Evolutionary conservation across 805 yeast genomes (phyloP), one percentile per base, ranked within the genome.

Genomic region (Ogataea ramenticola): DNA sequence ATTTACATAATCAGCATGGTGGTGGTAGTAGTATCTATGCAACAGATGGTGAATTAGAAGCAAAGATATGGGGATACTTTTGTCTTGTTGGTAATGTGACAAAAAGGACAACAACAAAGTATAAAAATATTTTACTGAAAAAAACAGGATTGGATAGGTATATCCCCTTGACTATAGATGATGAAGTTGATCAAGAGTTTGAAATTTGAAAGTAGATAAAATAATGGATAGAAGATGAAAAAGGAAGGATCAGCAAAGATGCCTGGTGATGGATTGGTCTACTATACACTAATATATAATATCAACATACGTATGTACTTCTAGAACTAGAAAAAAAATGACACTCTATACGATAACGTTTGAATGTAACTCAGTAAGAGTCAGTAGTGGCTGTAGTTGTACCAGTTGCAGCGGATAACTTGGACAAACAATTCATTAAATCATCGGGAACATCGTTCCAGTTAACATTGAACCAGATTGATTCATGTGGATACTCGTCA

Each of bases 361-460:
- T n/a, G n/a, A n/a, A n/a, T n/a, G n/a, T n/a, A n/a, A n/a, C n/a
- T n/a, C n/a, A n/a, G n/a, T n/a, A n/a, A n/a, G n/a, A n/a, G n/a
- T n/a, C n/a, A n/a, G n/a, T n/a, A n/a, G n/a, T n/a, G n/a, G n/a
- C n/a, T n/a, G n/a, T n/a, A n/a, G n/a, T n/a, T n/a, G n/a, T n/a
- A n/a, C n/a, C n/a, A n/a, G n/a, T n/a, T n/a, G n/a, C n/a, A n/a
- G n/a, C n/a, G n/a, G n/a, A n/a, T n/a, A n/a, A n/a, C n/a, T n/a
- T n/a, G 27, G 27, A 24, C 10, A 24, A 24, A 24, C 10, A 24
- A 7, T 7, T 24, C 6, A 6, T 24, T 10, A 67, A 52, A 34
- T 66, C 71, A 47, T 65, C 62, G 4, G 71, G 72, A 10, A 66
- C 42, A 8, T 42, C 50, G 16, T 49, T 40, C 72, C 72, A 67